Base-by-base conservation (phyloP, 108 stramenopile species). In the Fragilaria crotonensis region DNA sequence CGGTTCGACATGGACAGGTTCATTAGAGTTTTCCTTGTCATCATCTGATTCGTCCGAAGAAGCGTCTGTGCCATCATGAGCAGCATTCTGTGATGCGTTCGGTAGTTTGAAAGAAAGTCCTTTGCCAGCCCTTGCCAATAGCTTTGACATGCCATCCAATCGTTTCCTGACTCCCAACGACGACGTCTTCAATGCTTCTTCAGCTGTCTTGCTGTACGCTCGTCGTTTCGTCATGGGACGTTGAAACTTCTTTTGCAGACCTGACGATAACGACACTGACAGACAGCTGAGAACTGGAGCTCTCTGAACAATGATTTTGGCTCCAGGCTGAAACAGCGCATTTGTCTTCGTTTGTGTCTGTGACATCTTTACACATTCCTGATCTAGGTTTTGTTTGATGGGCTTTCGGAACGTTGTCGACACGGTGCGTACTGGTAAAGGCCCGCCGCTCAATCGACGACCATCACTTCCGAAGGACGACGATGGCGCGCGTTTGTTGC, bases 211-310 rank as follows among this genome's bases (percentile, higher is more conserved):
- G 48, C 75, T 72, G 67, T 89, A 83, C 0, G 76, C 72, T 1
- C 89, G 78, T 25, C 93, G 85, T 70, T 80, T 78, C 20, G 70
- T 72, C 79, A 82, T 78, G 59, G 89, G 93, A 0, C 93, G 84
- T 65, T 81, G 85, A 57, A 94, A 94, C 18, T 72, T 73, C 31
- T 84, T 77, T 3, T 63, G 64, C 14, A 89, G 49, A 1, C 57
- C 63, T 4, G 53, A 28, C 2, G 67, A 50, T 4, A 50, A 28
- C 2, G 67, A 50, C 41, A 76, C 60, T 33, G 71, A 65, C 5
- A 87, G 67, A 41, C 88, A 84, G 17, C 48, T 27, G 68, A 90
- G 68, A 23, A 86, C 59, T 29, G 85, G 81, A 20, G 82, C 85
- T 14, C 83, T 77, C 19, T 71, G 61, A 21, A 89, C 64, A 33